Evolutionary conservation across 768 basidiomycete genomes (phyloP).

Genomic region (Boletus sp.): DNA sequence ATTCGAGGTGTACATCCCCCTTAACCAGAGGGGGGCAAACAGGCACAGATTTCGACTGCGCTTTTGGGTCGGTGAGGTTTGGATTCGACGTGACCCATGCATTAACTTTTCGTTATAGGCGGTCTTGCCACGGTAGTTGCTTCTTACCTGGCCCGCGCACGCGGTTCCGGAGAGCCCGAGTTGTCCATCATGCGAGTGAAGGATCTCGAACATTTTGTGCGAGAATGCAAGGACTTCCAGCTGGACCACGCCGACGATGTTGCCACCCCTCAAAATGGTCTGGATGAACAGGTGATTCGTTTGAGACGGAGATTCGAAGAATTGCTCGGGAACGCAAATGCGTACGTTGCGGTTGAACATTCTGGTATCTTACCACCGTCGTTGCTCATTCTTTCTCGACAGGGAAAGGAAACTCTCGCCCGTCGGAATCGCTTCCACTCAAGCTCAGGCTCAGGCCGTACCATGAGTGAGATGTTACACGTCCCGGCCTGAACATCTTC

Average conservation of each 20-base stretch:
- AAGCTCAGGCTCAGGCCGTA: not conserved
- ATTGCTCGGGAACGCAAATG: conserved; percentile 25
- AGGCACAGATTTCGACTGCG: conserved; percentile 37
- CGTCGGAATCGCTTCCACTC: conserved; percentile 6
- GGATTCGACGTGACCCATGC: not conserved
- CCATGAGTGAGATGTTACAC: not conserved
- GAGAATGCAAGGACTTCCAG: conserved; percentile 55
- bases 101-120: conserved; percentile 35
- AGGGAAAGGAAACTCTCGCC: conserved; percentile 24
- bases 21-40: not conserved
- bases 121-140: conserved; percentile 68
- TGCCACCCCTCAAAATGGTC: conserved; percentile 1
- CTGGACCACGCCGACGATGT: conserved; percentile 53
- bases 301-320: conserved; percentile 30
- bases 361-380: not conserved
- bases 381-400: not conserved
- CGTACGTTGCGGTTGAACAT: conserved; percentile 14
- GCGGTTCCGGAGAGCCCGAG: conserved; percentile 72
- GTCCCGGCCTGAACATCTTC: not conserved
- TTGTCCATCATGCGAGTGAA: conserved; percentile 51
- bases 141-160: conserved; percentile 67
- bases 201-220: conserved; percentile 65
- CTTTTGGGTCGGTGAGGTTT: conserved; percentile 34
- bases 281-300: conserved; percentile 5
- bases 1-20: no score